Evolutionary conservation across 371 early-diverging fungal genomes (phyloP).

Genomic region (Conidiobolus incongruus): DNA sequence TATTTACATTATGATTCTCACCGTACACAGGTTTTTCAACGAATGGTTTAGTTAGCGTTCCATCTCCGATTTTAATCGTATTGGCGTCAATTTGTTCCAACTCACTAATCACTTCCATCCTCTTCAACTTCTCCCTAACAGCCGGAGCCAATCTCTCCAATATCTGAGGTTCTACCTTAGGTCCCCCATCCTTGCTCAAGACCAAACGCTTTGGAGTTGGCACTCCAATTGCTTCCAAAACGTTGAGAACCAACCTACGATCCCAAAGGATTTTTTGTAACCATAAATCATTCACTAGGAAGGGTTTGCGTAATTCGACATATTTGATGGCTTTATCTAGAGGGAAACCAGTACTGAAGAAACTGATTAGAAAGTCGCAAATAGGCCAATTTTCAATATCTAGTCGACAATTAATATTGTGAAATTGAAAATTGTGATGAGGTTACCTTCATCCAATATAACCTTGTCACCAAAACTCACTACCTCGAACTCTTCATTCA

Average conservation of each 20-base stretch:
- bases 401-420: constrained; percentile 7
- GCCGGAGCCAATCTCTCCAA: constrained; percentile 13
- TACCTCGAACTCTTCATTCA: constrained; percentile 54
- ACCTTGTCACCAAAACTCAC: constrained; percentile 92
- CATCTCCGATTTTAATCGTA: constrained; percentile 44
- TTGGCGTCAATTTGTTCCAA: constrained; percentile 37
- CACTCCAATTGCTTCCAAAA: constrained; percentile 66
- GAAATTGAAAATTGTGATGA: background rate
- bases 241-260: constrained; percentile 62
- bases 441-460: constrained; percentile 73
- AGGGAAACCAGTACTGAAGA: constrained; percentile 91
- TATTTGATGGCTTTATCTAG: constrained; percentile 85
- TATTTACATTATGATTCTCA: constrained; percentile 94
- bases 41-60: constrained; percentile 69
- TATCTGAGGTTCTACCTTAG: constrained; percentile 24
- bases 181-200: constrained; percentile 48
- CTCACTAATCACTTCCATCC: constrained; percentile 7
- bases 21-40: constrained; percentile 95
- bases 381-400: constrained; percentile 81
- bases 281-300: constrained; percentile 74
- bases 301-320: constrained; percentile 57
- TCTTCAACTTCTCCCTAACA: constrained; percentile 23
- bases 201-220: constrained; percentile 70
- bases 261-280: constrained; percentile 87
- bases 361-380: constrained; percentile 92